Base-by-base conservation (phyloP, 345 rosid species). In the Anacardium occidentale region DNA sequence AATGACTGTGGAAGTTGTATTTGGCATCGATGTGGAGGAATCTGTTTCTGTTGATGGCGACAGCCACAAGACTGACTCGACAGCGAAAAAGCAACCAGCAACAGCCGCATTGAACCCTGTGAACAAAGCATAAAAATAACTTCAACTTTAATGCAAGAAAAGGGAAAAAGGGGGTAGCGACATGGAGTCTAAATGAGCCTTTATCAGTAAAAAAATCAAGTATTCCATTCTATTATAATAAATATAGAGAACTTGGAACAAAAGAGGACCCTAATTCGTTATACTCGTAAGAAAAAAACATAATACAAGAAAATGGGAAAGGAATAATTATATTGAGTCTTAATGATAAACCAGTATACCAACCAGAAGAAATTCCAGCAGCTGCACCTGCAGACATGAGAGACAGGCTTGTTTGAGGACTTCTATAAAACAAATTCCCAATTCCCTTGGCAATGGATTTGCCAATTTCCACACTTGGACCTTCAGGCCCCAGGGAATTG, bases 81-180 rank as follows among this genome's bases (percentile, higher is more conserved):
- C 93, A 10, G 97, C 96, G 29, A 94, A 94, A 80, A 91, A 94
- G 64, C 97, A 94, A 69, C 98, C 97, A 68, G 96, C 97, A 77
- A 94, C 98, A 37, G 98, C 98, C 54, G 98, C 96, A 72, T 94
- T 94, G 84, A 94, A 94, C 59, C 98, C 97, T 93, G 78, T 25
- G 71, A 21, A 73, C 69, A 13, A 70, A 64, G 34, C 18, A 64
- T 1, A 15, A 17, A 62, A 62, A 62, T n/a, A n/a, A 40, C 5
- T 62, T 60, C 20, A 37, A 62, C 7, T 34, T 37, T 7, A 37
- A 37, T 37, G 7, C 5, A 14, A 37, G 48, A 32, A 3, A 62
- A 62, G 37, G 14, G 32, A n/a, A 34, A n/a, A 7, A 7, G 21
- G 17, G 37, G 9, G 59, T 55, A 26, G 10, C 8, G 42, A 37